Evolutionary conservation across 192 early-diverging fungal species (phyloP).

Genomic region (Rhizophagus prolifer): DNA sequence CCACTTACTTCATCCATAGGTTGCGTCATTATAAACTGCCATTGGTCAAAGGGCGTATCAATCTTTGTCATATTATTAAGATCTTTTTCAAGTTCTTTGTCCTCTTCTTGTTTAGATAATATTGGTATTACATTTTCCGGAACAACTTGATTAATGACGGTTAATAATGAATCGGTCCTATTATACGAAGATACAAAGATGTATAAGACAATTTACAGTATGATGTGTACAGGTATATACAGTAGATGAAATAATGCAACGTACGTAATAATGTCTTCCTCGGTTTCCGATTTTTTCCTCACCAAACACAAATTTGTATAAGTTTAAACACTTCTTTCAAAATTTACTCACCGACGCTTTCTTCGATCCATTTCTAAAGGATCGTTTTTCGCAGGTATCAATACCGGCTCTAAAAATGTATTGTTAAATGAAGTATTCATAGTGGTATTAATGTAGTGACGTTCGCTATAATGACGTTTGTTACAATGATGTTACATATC

Average conservation of each 20-base stretch:
- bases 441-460: no score
- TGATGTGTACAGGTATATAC: no score
- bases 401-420: neutral
- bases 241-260: neutral
- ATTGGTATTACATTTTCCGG: neutral
- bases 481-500: no score
- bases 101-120: neutral
- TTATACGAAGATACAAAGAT: neutral
- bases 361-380: conserved; percentile 8
- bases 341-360: neutral
- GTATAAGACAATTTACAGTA: neutral
- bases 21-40: conserved; percentile 5
- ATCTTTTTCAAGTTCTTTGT: neutral
- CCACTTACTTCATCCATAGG: conserved; percentile 7
- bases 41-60: neutral
- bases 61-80: neutral
- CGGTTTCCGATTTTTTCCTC: neutral
- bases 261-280: neutral
- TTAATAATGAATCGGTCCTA: conserved; percentile 1
- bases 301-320: neutral
- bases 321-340: neutral
- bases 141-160: neutral
- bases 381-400: conserved; percentile 14
- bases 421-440: no score
- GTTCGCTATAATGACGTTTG: no score